phyloP scores from a whole-genome alignment of 345 rosid genomes.

The Gossypium ekmanianum region DNA sequence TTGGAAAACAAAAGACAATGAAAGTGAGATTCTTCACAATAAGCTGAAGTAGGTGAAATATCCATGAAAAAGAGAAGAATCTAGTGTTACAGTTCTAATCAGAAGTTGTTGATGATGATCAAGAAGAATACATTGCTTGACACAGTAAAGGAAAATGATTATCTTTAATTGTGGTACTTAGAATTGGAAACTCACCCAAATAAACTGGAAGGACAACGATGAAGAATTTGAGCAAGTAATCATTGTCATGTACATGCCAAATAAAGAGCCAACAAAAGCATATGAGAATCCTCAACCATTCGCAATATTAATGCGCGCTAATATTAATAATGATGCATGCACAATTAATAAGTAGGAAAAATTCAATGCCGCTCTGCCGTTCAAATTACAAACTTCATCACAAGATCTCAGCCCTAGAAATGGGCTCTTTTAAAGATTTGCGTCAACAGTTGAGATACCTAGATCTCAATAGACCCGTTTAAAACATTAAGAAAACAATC shows the following conservation, averaged over 20 bases:
- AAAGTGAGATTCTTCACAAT: background rate
- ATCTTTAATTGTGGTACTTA: constrained; percentile 2
- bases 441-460: background rate
- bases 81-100: constrained; percentile 8
- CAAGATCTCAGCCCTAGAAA: constrained; percentile 18
- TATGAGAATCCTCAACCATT: constrained; percentile 25
- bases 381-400: constrained; percentile 9
- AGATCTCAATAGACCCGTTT: constrained; percentile 15
- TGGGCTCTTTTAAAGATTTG: background rate
- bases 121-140: constrained; percentile 10
- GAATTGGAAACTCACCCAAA: constrained; percentile 56
- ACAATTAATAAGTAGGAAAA: background rate
- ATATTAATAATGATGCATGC: constrained; percentile 12
- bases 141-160: constrained; percentile 28
- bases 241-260: constrained; percentile 43
- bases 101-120: constrained; percentile 12
- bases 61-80: constrained; percentile 17
- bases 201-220: constrained; percentile 57
- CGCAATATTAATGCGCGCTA: background rate
- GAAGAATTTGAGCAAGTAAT: constrained; percentile 38
- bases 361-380: constrained; percentile 14
- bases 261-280: constrained; percentile 35
- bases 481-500: background rate
- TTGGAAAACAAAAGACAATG: background rate
- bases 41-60: background rate